Conservation (phyloP, 306 rosid species). For the Phaseolus lunatus region DNA sequence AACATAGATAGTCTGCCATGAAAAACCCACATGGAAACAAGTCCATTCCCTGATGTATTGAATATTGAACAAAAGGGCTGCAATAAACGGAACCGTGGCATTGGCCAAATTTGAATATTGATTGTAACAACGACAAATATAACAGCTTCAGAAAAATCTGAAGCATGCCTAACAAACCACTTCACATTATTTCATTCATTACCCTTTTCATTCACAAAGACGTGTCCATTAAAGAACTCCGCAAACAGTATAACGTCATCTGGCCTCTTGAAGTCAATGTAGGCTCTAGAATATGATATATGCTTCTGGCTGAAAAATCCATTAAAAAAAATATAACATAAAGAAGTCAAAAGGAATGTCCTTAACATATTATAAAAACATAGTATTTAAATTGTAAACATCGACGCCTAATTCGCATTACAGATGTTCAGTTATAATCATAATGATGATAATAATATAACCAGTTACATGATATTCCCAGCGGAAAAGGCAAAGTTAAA, state of each 20-base stretch:
- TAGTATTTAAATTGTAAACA: not conserved
- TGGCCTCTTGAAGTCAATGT: conserved; percentile 72
- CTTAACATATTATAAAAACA: not conserved
- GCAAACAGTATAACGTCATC: conserved; percentile 83
- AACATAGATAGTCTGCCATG: conserved; percentile 2
- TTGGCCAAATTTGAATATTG: conserved; percentile 7
- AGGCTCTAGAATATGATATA: conserved; percentile 73
- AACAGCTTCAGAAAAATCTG: conserved; percentile 31
- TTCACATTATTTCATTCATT: conserved; percentile 42
- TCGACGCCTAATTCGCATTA: not conserved
- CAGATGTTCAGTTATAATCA: not conserved
- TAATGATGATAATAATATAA: too few relatives aligned
- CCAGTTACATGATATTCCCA: not conserved
- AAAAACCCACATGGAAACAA: conserved; percentile 19
- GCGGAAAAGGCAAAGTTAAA: not conserved
- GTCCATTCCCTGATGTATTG: conserved; percentile 4
- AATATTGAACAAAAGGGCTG: not conserved
- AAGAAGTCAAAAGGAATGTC: conserved; percentile 9
- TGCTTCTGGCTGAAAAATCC: conserved; percentile 65
- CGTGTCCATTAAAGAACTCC: conserved; percentile 68
- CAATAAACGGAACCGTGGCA: not conserved
- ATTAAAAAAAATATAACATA: conserved; percentile 28
- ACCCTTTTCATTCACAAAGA: conserved; percentile 83
- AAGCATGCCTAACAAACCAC: conserved; percentile 38
- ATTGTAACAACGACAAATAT: not conserved